Evolutionary conservation across 495 filamentous ascomycete genomes (phyloP), one percentile per base, ranked within the genome.

Genomic region (Amniculicola lignicola): DNA sequence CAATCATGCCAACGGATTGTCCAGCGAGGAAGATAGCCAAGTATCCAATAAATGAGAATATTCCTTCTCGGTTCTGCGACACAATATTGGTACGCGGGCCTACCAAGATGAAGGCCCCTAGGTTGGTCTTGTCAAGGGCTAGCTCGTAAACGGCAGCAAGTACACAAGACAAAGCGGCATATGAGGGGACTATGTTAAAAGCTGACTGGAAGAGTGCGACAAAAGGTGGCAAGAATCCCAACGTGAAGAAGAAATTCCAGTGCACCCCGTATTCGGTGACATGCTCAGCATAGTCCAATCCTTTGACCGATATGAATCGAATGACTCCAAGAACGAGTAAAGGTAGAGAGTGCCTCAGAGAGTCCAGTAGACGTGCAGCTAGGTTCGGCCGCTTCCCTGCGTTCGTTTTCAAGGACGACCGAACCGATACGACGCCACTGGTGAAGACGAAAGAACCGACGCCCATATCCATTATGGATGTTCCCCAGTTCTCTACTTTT

Each of bases 181-280:
- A 91, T 1, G 86, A 91, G 1, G 84, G 88, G 24, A 90, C 74
- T 56, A 79, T 42, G 2, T 67, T 65, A 28, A 84, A 73, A 7
- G 78, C 66, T 0, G 84, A 81, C 56, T 91, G 86, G 47, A 93
- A 88, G 0, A 95, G 67, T n/a, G 92, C 91, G 45, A 95, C 82
- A 61, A 93, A 93, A 2, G 90, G 90, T 1, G 91, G 89, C 27
- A 99, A 71, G 22, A 96, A 81, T 3, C 84, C 92, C 10, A 99
- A 74, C 0, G 93, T 99, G 71, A 99, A 97, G 75, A 99, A 99
- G 70, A 99, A 99, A 70, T 99, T 99, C 93, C 93, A 99, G 69
- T 99, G 93, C 10, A 97, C 89, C 25, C 93, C 93, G 63, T 99
- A 99, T 62, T 99, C 93, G 1, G 89, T 92, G 29, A 97, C 90